Conservation (phyloP, 2,329 filamentous ascomycete genomes). For the Penicillium sp. region DNA sequence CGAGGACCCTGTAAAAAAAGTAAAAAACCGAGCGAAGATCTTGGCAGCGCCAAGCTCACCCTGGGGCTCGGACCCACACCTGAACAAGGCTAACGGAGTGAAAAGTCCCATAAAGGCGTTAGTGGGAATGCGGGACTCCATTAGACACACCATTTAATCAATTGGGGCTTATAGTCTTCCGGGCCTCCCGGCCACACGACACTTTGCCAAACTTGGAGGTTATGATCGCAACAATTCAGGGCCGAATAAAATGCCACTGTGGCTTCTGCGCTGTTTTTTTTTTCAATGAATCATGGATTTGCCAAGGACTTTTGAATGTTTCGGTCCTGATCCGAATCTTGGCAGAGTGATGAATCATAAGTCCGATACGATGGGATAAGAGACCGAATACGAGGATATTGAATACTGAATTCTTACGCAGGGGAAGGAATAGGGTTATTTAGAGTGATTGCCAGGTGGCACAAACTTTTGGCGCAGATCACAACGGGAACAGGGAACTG, state of each 20-base stretch:
- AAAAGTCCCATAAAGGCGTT: background rate
- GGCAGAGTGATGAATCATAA: background rate
- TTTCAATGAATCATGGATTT: background rate
- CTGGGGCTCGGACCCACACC: background rate
- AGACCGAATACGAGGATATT: background rate
- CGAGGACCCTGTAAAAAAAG: background rate
- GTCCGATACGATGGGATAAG: background rate
- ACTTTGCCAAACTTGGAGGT: background rate
- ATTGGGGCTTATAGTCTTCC: background rate
- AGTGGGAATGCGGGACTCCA: background rate
- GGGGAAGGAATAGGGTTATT: background rate
- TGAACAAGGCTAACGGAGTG: background rate
- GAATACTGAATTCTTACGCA: background rate
- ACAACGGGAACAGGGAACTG: background rate
- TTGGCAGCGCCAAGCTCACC: background rate
- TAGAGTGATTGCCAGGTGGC: background rate
- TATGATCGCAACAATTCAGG: too few relatives aligned
- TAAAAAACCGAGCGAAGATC: background rate
- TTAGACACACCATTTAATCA: background rate
- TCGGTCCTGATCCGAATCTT: background rate
- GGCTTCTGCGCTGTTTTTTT: background rate
- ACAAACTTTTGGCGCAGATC: constrained; percentile 3
- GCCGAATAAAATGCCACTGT: background rate
- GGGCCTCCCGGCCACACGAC: background rate
- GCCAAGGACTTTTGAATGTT: background rate